These are phyloP conservation scores for Cryptococcus floricola DNA, from an alignment of 1,284 basidiomycete species.

Conservation along the genomic window DNA sequence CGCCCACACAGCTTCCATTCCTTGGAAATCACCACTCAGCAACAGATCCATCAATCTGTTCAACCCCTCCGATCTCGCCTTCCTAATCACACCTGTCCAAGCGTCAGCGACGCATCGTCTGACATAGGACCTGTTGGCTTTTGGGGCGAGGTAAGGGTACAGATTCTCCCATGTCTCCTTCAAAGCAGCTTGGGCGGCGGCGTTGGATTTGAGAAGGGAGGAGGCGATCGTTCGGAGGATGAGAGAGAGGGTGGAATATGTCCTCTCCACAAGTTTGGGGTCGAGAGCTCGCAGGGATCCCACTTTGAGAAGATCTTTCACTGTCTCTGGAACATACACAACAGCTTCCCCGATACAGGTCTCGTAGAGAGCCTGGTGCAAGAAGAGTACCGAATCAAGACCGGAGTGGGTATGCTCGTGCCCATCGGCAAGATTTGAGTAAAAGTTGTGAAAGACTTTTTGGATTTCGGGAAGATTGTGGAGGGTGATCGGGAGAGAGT, in stretches of 20 bases:
- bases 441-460: slow-evolving; percentile 49
- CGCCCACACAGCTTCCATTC: slow-evolving; percentile 43
- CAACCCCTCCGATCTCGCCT: slow-evolving; percentile 38
- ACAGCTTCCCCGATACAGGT: slow-evolving; percentile 49
- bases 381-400: slow-evolving; percentile 39
- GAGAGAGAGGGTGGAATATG: slow-evolving; percentile 46
- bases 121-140: slow-evolving; percentile 41
- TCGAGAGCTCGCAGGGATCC: slow-evolving; percentile 38
- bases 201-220: slow-evolving; percentile 30
- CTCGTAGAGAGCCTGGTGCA: slow-evolving; percentile 48
- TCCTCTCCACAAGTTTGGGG: slow-evolving; percentile 43
- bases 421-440: slow-evolving; percentile 48
- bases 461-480: slow-evolving; percentile 69
- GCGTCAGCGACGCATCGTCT: slow-evolving; percentile 47
- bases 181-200: slow-evolving; percentile 15
- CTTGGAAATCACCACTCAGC: slow-evolving; percentile 27
- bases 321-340: slow-evolving; percentile 25
- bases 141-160: slow-evolving; percentile 31
- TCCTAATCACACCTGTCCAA: slow-evolving; percentile 44
- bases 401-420: slow-evolving; percentile 39
- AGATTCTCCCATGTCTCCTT: slow-evolving; percentile 34
- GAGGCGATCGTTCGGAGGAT: slow-evolving; percentile 39
- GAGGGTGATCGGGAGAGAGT: slow-evolving; percentile 73
- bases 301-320: slow-evolving; percentile 31
- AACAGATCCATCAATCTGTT: slow-evolving; percentile 30